Evolutionary conservation across 1,139 yeast genomes (phyloP).

Genomic region (Kodamaea plutei): DNA sequence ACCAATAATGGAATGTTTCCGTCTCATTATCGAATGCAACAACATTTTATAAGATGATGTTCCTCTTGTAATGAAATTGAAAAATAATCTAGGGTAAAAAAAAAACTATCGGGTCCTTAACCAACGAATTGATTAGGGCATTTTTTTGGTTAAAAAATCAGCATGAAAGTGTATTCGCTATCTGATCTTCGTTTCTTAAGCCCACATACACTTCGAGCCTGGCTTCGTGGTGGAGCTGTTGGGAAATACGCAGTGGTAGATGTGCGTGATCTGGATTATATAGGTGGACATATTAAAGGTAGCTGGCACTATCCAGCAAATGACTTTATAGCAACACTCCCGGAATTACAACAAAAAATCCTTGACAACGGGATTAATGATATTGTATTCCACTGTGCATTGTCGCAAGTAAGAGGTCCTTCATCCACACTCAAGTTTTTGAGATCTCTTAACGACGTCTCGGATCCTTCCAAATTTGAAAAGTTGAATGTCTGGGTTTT

Average conservation of each 20-base stretch:
- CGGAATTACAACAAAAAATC: slow-evolving; percentile 38
- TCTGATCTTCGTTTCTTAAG: slow-evolving; percentile 34
- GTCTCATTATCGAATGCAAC: no score
- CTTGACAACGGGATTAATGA: slow-evolving; percentile 34
- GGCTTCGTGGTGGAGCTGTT: slow-evolving; percentile 42
- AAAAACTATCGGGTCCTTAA: no score
- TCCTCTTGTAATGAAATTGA: no score
- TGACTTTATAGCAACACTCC: slow-evolving; percentile 38
- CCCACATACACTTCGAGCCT: slow-evolving; percentile 38
- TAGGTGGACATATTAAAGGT: slow-evolving; percentile 65
- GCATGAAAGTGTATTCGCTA: slow-evolving; percentile 6
- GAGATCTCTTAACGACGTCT: slow-evolving; percentile 45
- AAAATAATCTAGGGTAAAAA: no score
- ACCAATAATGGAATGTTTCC: no score
- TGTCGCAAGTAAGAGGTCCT: slow-evolving; percentile 90
- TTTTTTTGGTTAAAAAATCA: no score
- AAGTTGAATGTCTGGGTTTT: slow-evolving; percentile 69
- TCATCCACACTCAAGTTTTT: slow-evolving; percentile 68
- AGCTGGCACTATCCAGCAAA: slow-evolving; percentile 62
- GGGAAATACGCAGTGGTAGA: slow-evolving; percentile 69
- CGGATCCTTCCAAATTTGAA: no score
- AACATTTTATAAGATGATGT: no score
- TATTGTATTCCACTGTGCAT: slow-evolving; percentile 85
- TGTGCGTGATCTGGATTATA: slow-evolving; percentile 76
- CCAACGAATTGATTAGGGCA: no score